A percentile compares a stretch with the other conserved stretches of the same genome.
These are phyloP conservation scores for Neohortaea acidophila DNA, from an alignment of 495 filamentous ascomycete species.

Conservation along the genomic window DNA sequence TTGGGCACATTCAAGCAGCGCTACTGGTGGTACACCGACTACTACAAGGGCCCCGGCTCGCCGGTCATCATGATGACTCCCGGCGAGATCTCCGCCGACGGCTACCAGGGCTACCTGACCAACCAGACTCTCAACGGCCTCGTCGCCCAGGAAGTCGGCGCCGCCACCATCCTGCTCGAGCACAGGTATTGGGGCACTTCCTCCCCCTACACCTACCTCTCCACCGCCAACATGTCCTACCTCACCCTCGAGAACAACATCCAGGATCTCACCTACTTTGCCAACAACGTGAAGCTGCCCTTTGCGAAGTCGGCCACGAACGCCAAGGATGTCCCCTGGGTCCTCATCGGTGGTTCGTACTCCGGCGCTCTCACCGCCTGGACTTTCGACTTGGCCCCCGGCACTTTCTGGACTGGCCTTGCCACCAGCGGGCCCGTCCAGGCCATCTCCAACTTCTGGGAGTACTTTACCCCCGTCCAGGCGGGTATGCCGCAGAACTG, in stretches of 20 bases:
- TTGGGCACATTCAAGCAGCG: slow-evolving; percentile 41
- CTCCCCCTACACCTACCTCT: too few species aligned
- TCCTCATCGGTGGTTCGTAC: slow-evolving; percentile 50
- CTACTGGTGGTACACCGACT: slow-evolving; percentile 36
- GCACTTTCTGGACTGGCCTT: slow-evolving; percentile 55
- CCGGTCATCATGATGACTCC: slow-evolving; percentile 40
- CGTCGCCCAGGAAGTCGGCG: too few species aligned
- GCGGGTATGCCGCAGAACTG: slow-evolving; percentile 51
- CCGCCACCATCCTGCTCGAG: too few species aligned
- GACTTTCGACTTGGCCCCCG: slow-evolving; percentile 42
- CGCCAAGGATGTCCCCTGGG: slow-evolving; percentile 45
- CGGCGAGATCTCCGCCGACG: slow-evolving; percentile 11
- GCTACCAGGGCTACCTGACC: too few species aligned
- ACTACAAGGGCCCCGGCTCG: slow-evolving; percentile 39
- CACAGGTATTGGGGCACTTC: too few species aligned
- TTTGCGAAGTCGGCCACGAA: slow-evolving; percentile 42
- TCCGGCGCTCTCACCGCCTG: slow-evolving; percentile 48
- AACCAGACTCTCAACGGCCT: too few species aligned
- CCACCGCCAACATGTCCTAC: too few species aligned
- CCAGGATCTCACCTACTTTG: slow-evolving; percentile 47
- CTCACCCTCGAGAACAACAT: slow-evolving; percentile 49
- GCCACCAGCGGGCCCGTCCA: slow-evolving; percentile 49
- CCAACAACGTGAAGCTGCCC: slow-evolving; percentile 39
- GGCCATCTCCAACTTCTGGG: slow-evolving; percentile 48
- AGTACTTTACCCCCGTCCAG: slow-evolving; percentile 49